Percentiles rank a stretch among this genome's conserved stretches.
phyloP scores from a whole-genome alignment of 495 filamentous ascomycete species.

The Hypoxylon lenormandii region DNA sequence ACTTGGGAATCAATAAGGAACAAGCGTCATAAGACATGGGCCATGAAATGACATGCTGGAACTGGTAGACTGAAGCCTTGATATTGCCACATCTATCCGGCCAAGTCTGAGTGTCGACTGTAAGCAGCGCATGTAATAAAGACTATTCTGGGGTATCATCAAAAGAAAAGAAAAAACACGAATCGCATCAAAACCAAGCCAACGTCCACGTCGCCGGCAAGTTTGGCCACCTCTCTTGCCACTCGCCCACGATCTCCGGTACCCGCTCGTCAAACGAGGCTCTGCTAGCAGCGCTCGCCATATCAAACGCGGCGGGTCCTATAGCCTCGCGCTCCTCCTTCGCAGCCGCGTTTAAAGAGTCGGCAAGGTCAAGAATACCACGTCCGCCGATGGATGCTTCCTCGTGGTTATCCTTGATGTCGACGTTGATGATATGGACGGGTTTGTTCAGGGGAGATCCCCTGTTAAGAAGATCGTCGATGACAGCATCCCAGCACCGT shows the following conservation, averaged over 20 bases:
- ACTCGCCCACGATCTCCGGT: conserved; percentile 90
- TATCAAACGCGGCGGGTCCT: conserved; percentile 73
- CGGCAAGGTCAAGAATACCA: conserved; percentile 91
- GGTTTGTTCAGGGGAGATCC: conserved; percentile 86
- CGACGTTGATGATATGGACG: conserved; percentile 96
- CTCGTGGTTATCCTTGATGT: conserved; percentile 98
- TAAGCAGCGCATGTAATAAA: too few species aligned
- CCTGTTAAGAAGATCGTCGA: conserved; percentile 89
- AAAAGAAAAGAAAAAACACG: conserved; percentile 14
- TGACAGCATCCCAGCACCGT: conserved; percentile 96
- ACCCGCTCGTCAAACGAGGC: conserved; percentile 90
- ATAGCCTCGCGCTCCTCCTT: conserved; percentile 75
- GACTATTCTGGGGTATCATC: conserved; percentile 48
- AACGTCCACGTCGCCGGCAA: conserved; percentile 93
- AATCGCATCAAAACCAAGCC: conserved; percentile 79
- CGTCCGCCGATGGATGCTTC: conserved; percentile 91
- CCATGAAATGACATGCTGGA: too few species aligned
- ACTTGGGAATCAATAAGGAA: too few species aligned
- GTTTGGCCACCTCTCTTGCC: conserved; percentile 95
- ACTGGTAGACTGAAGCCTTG: too few species aligned
- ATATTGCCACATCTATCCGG: too few species aligned
- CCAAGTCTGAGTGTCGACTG: too few species aligned
- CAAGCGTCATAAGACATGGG: too few species aligned
- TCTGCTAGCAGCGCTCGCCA: conserved; percentile 73
- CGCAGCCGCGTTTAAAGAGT: conserved; percentile 85